Evolutionary conservation across 192 early-diverging fungal genomes (phyloP).

Genomic region (Chytriomyces confervae): DNA sequence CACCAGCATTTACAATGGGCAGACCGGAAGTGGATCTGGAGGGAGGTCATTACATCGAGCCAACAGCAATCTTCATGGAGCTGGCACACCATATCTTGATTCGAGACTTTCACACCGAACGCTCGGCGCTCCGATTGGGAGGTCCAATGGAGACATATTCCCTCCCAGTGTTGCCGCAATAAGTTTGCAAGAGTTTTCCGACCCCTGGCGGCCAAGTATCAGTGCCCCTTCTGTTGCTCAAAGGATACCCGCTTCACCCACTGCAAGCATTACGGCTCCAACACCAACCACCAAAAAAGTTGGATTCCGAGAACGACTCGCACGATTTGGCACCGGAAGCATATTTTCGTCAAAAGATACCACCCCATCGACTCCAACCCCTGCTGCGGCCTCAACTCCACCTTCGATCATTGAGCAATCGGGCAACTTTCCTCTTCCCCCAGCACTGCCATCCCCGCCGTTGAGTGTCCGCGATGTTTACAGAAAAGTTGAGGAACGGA

Average conservation of each 20-base stretch:
- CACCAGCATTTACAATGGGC: neutral
- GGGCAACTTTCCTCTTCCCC: too few relatives aligned
- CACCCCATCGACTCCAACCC: neutral
- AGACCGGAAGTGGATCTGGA: neutral
- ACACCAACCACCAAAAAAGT: neutral
- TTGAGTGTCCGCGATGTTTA: too few relatives aligned
- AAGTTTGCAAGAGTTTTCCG: too few relatives aligned
- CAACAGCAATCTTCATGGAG: neutral
- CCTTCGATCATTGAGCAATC: too few relatives aligned
- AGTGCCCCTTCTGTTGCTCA: neutral
- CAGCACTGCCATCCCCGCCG: too few relatives aligned
- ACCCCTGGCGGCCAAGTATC: neutral
- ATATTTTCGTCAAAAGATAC: constrained; percentile 14
- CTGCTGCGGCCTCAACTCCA: neutral
- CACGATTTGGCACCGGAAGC: constrained; percentile 11
- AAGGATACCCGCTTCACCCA: neutral
- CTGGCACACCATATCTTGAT: neutral
- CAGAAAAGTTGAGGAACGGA: too few relatives aligned
- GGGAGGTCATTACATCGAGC: neutral
- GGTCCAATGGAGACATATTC: neutral
- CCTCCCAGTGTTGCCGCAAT: neutral
- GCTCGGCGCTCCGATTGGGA: neutral
- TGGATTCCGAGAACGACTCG: constrained; percentile 13
- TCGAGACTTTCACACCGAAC: neutral
- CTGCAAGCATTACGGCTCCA: neutral